phyloP scores from a whole-genome alignment of 192 early-diverging fungal genomes.

The Rhizophlyctis rosea region DNA sequence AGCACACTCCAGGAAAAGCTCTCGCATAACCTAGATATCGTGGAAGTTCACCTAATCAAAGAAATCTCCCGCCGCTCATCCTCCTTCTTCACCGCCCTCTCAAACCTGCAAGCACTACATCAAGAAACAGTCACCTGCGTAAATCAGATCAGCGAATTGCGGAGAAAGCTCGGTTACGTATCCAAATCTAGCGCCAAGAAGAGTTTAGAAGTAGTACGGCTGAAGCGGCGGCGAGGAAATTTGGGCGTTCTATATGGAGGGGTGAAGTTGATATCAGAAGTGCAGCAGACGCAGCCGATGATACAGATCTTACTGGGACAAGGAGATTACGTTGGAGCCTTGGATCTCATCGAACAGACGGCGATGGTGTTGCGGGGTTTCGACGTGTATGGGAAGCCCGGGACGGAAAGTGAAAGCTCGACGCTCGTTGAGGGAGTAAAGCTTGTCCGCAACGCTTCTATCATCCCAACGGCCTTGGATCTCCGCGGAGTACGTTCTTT shows the following conservation, averaged over 20 bases:
- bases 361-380: conserved; percentile 53
- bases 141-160: conserved; percentile 76
- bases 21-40: conserved; percentile 85
- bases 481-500: conserved; percentile 58
- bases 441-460: conserved; percentile 18
- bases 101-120: conserved; percentile 89
- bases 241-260: conserved; percentile 63
- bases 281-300: conserved; percentile 76
- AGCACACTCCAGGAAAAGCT: conserved; percentile 84
- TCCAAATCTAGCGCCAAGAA: conserved; percentile 65
- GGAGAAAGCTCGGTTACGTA: conserved; percentile 65
- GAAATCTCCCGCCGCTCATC: conserved; percentile 93
- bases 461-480: conserved; percentile 46
- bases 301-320: conserved; percentile 79
- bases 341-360: conserved; percentile 86
- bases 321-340: conserved; percentile 81
- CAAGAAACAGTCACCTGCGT: conserved; percentile 89
- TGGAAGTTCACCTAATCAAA: conserved; percentile 89
- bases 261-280: conserved; percentile 69
- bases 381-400: conserved; percentile 31
- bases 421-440: conserved; percentile 31
- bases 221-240: conserved; percentile 74
- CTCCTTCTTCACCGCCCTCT: conserved; percentile 93
- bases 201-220: conserved; percentile 78
- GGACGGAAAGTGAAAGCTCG: conserved; percentile 16